Percentiles rank a stretch among this genome's conserved stretches.
Conservation (phyloP, 2,329 filamentous ascomycete genomes). For the Plenodomus tracheiphilus region DNA sequence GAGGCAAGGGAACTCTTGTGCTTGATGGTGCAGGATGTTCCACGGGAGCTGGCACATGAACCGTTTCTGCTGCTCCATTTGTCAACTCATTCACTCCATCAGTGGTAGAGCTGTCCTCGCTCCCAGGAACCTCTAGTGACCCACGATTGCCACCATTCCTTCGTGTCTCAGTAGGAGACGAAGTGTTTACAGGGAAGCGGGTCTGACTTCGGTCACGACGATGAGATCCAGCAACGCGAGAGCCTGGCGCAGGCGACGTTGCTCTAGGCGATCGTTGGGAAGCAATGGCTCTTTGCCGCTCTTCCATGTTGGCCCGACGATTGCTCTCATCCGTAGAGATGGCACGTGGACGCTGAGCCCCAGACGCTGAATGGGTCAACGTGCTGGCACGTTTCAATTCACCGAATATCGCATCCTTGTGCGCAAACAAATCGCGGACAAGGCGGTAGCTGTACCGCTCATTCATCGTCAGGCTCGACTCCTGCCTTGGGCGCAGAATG, state of each 20-base stretch:
- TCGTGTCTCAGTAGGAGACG: constrained; percentile 59
- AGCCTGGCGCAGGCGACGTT: constrained; percentile 70
- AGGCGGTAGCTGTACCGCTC: constrained; percentile 91
- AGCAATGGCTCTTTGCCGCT: constrained; percentile 78
- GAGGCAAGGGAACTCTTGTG: constrained; percentile 39
- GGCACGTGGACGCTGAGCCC: constrained; percentile 71
- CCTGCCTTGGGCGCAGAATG: constrained; percentile 81
- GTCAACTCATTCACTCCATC: constrained; percentile 34
- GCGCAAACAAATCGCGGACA: constrained; percentile 85
- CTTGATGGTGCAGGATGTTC: constrained; percentile 40
- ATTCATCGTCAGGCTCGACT: constrained; percentile 91
- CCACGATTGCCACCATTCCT: constrained; percentile 60
- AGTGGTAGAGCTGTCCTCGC: constrained; percentile 50
- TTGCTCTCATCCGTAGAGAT: constrained; percentile 96
- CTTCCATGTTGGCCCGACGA: constrained; percentile 90
- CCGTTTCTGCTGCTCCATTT: constrained; percentile 43
- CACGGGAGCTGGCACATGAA: constrained; percentile 13
- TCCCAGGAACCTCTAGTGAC: constrained; percentile 81
- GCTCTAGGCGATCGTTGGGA: constrained; percentile 67
- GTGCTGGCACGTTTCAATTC: constrained; percentile 89
- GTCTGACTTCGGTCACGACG: constrained; percentile 79
- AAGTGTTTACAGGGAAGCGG: constrained; percentile 74
- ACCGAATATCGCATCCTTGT: constrained; percentile 94
- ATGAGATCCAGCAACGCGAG: constrained; percentile 46
- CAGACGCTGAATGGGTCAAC: constrained; percentile 63